Conservation (phyloP, 2,329 filamentous ascomycete genomes). For the Trichoderma sp. region DNA sequence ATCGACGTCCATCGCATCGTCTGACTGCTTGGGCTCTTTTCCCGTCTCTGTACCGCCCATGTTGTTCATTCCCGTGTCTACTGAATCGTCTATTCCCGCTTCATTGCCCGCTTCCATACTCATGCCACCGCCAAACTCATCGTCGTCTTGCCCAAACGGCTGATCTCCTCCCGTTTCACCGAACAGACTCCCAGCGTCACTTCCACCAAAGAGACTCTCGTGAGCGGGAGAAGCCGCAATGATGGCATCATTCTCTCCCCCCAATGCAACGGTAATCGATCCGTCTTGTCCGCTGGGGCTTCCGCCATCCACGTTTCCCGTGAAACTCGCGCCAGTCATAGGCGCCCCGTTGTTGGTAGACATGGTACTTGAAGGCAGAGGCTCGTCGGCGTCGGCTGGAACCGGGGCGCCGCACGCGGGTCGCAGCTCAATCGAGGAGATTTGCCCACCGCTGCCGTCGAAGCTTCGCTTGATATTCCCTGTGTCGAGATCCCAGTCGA, state of each 20-base stretch:
- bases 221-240: slow-evolving; percentile 61
- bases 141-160: slow-evolving; percentile 77
- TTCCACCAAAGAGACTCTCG: slow-evolving; percentile 77
- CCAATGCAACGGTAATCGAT: slow-evolving; percentile 30
- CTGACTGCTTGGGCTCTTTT: slow-evolving; percentile 26
- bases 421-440: slow-evolving; percentile 81
- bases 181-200: slow-evolving; percentile 79
- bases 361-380: slow-evolving; percentile 63
- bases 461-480: slow-evolving; percentile 75
- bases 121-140: slow-evolving; percentile 76
- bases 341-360: slow-evolving; percentile 69
- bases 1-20: slow-evolving; percentile 22
- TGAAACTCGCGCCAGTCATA: slow-evolving; percentile 47
- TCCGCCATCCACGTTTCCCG: slow-evolving; percentile 26
- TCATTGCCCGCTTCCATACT: slow-evolving; percentile 47
- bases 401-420: slow-evolving; percentile 73
- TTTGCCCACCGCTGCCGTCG: slow-evolving; percentile 74
- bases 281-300: slow-evolving; percentile 21
- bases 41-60: slow-evolving; percentile 30
- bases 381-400: slow-evolving; percentile 66
- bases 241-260: slow-evolving; percentile 46
- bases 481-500: slow-evolving; percentile 93
- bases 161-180: slow-evolving; percentile 64
- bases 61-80: slow-evolving; percentile 42
- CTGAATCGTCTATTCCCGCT: slow-evolving; percentile 41